phyloP scores from a whole-genome alignment of 192 early-diverging fungal species.

The Backusella westeae region DNA sequence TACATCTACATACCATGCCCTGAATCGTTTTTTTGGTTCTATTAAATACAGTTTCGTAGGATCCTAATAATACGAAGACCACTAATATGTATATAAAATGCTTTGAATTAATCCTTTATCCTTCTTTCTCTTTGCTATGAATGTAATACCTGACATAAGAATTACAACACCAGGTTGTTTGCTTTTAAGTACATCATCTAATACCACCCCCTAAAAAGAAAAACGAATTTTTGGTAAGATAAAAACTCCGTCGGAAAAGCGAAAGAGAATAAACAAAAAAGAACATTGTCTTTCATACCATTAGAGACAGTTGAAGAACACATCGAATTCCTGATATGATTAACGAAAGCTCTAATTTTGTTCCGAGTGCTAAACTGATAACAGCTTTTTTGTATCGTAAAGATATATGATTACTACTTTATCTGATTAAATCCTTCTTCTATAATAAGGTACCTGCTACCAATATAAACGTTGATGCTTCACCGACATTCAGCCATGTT shows the following conservation, averaged over 20 bases:
- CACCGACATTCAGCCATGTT: slow-evolving; percentile 21
- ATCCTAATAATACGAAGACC: slow-evolving; percentile 57
- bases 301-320: slow-evolving; percentile 72
- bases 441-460: slow-evolving; percentile 20
- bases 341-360: slow-evolving; percentile 64
- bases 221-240: not conserved
- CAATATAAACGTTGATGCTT: slow-evolving; percentile 20
- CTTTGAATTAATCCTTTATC: not conserved
- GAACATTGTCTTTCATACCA: slow-evolving; percentile 42
- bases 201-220: slow-evolving; percentile 52
- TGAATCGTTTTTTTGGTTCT: slow-evolving; percentile 65
- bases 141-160: slow-evolving; percentile 51
- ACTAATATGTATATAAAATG: slow-evolving; percentile 26
- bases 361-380: slow-evolving; percentile 45
- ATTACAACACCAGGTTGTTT: slow-evolving; percentile 60
- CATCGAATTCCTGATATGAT: slow-evolving; percentile 69
- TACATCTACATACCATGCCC: slow-evolving; percentile 60
- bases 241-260: not conserved
- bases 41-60: slow-evolving; percentile 70
- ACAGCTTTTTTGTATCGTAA: not conserved
- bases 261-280: not conserved
- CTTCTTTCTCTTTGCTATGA: not conserved
- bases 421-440: not conserved
- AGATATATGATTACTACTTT: not conserved
- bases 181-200: slow-evolving; percentile 66